Conservation (phyloP, 2,329 filamentous ascomycete species). For the Xylariaceae sp. region DNA sequence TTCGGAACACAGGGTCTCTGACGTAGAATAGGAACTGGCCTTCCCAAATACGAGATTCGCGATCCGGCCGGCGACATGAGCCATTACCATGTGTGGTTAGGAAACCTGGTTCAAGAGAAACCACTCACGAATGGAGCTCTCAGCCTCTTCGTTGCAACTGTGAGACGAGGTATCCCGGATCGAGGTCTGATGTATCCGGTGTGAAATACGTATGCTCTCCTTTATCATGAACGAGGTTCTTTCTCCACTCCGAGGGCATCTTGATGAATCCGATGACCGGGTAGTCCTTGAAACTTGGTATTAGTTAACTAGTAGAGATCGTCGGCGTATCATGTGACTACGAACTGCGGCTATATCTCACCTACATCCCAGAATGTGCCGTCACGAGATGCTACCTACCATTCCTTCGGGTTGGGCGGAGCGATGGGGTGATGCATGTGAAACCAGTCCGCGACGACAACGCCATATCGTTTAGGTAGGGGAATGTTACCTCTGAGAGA, state of each 20-base stretch:
- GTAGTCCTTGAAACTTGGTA: neutral
- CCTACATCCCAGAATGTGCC: neutral
- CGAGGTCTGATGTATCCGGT: no score
- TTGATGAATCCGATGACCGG: no score
- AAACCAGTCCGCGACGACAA: slow-evolving; percentile 31
- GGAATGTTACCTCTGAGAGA: slow-evolving; percentile 18
- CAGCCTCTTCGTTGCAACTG: neutral
- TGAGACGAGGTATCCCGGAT: neutral
- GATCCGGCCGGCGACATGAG: neutral
- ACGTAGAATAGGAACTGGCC: slow-evolving; percentile 6
- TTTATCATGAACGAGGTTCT: no score
- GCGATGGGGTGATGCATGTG: slow-evolving; percentile 32
- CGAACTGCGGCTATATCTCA: neutral
- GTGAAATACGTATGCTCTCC: no score
- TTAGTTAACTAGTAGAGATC: neutral
- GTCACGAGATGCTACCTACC: slow-evolving; percentile 27
- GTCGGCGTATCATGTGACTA: neutral
- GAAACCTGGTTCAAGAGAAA: slow-evolving; percentile 19
- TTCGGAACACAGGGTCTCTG: neutral
- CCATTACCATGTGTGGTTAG: slow-evolving; percentile 15
- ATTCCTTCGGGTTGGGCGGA: slow-evolving; percentile 27
- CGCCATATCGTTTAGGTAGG: slow-evolving; percentile 23
- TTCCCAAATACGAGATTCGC: slow-evolving; percentile 24
- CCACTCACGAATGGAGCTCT: neutral
- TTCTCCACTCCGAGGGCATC: no score